A percentile compares a stretch with the other conserved stretches of the same genome.
phyloP scores from a whole-genome alignment of 108 stramenopile species.

The Nannochloropsis gaditana region DNA sequence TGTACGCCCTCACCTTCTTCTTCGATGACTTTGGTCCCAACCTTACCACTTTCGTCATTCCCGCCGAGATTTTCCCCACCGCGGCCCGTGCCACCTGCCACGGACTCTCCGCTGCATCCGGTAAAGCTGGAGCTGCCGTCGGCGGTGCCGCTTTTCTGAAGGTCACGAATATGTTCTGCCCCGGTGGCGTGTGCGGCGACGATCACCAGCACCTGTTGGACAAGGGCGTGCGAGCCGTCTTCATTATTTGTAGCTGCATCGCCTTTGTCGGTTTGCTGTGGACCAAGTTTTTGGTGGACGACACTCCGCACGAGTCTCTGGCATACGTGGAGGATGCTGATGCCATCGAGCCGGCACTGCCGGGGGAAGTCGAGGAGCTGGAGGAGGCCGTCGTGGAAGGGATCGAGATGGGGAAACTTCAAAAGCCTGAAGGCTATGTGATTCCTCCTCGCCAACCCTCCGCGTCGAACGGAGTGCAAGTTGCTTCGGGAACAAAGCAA shows the following conservation, averaged over 20 bases:
- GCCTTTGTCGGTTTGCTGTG: background rate
- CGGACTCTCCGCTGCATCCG: slow-evolving; percentile 53
- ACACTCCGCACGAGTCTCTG: background rate
- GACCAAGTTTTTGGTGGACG: background rate
- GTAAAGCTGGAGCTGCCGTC: slow-evolving; percentile 52
- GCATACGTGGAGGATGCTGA: background rate
- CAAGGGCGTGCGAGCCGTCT: background rate
- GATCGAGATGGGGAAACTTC: background rate
- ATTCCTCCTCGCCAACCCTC: background rate
- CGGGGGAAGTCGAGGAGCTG: slow-evolving; percentile 11
- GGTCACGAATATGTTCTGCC: slow-evolving; percentile 11
- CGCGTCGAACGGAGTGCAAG: background rate
- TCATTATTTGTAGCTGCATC: background rate
- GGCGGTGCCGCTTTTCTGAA: background rate
- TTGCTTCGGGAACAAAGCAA: too few relatives aligned
- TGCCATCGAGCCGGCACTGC: background rate
- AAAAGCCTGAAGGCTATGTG: slow-evolving; percentile 10
- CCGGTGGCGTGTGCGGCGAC: background rate
- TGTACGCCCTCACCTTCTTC: slow-evolving; percentile 29
- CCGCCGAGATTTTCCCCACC: slow-evolving; percentile 51
- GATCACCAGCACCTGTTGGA: background rate
- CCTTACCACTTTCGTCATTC: slow-evolving; percentile 53
- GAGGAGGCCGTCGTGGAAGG: background rate
- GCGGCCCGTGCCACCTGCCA: slow-evolving; percentile 41
- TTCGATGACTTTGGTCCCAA: slow-evolving; percentile 45